Evolutionary conservation across 345 rosid genomes (phyloP).

Genomic region (Xanthoceras sorbifolium): DNA sequence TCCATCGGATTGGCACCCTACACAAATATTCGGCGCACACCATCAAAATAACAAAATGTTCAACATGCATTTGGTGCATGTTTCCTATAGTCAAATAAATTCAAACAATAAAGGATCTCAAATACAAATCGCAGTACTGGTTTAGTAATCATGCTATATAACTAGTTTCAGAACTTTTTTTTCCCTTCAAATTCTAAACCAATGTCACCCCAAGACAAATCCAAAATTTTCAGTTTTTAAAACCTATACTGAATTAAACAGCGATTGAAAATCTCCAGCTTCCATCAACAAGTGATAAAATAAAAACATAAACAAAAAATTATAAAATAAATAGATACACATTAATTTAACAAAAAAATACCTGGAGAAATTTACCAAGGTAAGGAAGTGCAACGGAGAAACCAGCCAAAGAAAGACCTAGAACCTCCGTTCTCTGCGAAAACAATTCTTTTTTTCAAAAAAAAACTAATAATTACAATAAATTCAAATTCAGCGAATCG

Average conservation of each 20-base stretch:
- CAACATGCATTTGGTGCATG: not conserved
- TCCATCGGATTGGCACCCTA: conserved; percentile 62
- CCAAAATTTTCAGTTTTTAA: not conserved
- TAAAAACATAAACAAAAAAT: not conserved
- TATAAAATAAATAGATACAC: too few relatives aligned
- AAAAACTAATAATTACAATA: not conserved
- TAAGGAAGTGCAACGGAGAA: conserved; percentile 69
- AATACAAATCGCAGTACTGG: too few relatives aligned
- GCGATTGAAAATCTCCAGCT: not conserved
- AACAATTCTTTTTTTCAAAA: not conserved
- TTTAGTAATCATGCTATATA: not conserved
- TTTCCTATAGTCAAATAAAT: not conserved
- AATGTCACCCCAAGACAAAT: not conserved
- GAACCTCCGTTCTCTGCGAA: conserved; percentile 64
- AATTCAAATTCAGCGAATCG: not conserved
- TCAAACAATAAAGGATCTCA: not conserved
- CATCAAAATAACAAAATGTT: not conserved
- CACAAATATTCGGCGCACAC: conserved; percentile 10
- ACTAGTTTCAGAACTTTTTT: not conserved
- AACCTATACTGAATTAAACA: not conserved
- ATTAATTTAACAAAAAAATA: not conserved
- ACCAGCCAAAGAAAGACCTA: conserved; percentile 72
- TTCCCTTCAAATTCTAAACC: not conserved
- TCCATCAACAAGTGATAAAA: not conserved
- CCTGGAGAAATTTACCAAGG: conserved; percentile 80